Evolutionary conservation across 768 basidiomycete species (phyloP), one percentile per base, ranked within the genome.

Genomic region (Psilocybe subaeruginosa): DNA sequence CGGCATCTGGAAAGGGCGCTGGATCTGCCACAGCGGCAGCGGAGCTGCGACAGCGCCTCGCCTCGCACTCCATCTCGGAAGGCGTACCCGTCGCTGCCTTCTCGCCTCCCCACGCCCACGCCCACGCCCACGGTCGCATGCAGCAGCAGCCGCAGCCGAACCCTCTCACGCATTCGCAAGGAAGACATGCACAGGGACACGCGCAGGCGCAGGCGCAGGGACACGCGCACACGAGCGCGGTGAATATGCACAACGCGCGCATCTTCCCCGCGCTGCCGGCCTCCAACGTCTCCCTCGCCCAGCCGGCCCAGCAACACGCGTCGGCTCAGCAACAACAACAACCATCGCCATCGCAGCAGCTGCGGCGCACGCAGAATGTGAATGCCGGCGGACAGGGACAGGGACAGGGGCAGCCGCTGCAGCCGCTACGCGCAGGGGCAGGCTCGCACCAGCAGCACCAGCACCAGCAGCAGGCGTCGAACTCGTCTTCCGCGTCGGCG

Each of bases 41-140:
- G 16, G 54, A 51, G 55, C 11, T 46, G 56, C 77, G 48, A 60
- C 74, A 59, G 64, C 70, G 46, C 64, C 75, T 33, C 9, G 7
- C 41, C 4, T 75, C 77, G 1, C 68, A 72, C 62, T 76, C 76
- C 27, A 66, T 74, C 57, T 73, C 76, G 27, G 77, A 80, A 60
- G 73, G 74, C 31, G 61, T 73, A 19, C 59, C 68, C 39, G 52
- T 56, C 17, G 58, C 48, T 12, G 46, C 62, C 39, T 65, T 56
- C 43, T 50, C 51, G 14, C 45, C 11, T 35, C 6, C 33, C 33
- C 11, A 11, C 2, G 33, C 61, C 48, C 29, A 59, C 46, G 29
- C 37, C 12, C 54, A 46, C 23, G 41, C 43, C 56, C 50, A 54
- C 59, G 58, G 33, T 53, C 50, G 4, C 49, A 61, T 2, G 23